Percentiles rank a stretch among this genome's conserved stretches.
phyloP scores from a whole-genome alignment of 2,329 filamentous ascomycete species.

The Epichloe brachyelytri region DNA sequence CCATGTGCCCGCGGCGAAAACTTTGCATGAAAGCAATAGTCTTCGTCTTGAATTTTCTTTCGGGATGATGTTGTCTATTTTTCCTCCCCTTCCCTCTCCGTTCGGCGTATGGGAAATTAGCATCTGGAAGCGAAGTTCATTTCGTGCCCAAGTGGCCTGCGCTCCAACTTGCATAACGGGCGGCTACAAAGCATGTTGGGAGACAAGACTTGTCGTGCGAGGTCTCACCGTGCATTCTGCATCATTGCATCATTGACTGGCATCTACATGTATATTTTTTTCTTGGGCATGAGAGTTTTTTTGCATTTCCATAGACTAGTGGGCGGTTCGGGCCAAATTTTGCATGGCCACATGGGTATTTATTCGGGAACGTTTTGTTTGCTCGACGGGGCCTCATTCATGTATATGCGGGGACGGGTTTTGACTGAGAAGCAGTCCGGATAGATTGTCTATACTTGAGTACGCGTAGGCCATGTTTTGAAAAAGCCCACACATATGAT shows the following conservation, averaged over 20 bases:
- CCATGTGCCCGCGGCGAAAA: background rate
- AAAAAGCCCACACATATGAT: too few species aligned
- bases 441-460: background rate
- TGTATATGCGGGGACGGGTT: background rate
- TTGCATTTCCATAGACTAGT: background rate
- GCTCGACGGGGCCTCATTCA: background rate
- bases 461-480: too few species aligned
- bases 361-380: background rate
- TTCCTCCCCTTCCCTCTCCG: background rate
- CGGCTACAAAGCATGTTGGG: background rate
- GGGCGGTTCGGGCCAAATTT: background rate
- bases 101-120: background rate
- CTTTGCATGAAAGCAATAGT: background rate
- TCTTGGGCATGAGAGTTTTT: background rate
- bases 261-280: background rate
- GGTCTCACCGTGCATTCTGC: background rate
- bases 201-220: background rate
- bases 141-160: background rate
- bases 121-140: background rate
- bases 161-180: too few species aligned
- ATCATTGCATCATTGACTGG: background rate
- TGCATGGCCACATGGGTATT: background rate
- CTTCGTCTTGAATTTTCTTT: background rate
- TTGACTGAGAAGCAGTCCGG: background rate
- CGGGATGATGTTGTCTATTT: background rate